Conservation (phyloP, 371 early-diverging fungal species). For the Antonospora locustae region DNA sequence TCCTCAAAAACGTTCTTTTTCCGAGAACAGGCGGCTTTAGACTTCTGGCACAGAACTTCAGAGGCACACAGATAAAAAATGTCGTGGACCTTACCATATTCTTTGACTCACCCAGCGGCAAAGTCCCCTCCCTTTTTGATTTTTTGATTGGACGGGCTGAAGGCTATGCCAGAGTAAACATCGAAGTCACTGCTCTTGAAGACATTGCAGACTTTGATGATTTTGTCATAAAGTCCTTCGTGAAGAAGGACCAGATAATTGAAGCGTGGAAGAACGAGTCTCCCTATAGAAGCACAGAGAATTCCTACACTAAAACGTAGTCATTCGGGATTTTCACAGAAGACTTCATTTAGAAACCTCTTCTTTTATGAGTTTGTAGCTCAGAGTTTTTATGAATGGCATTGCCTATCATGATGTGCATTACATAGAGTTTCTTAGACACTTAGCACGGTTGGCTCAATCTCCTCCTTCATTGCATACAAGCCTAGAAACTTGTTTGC, state of each 20-base stretch:
- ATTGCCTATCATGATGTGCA: too few relatives aligned
- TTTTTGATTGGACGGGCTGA: slow-evolving; percentile 16
- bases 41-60: slow-evolving; percentile 15
- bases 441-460: too few relatives aligned
- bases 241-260: slow-evolving; percentile 48
- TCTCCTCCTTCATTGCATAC: too few relatives aligned
- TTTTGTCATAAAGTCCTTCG: slow-evolving; percentile 43
- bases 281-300: too few relatives aligned
- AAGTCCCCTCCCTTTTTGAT: slow-evolving; percentile 28
- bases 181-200: slow-evolving; percentile 6
- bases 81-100: slow-evolving; percentile 50
- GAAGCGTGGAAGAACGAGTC: slow-evolving; percentile 29
- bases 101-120: slow-evolving; percentile 22
- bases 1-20: slow-evolving; percentile 60
- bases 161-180: slow-evolving; percentile 30
- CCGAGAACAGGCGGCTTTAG: slow-evolving; percentile 67
- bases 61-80: slow-evolving; percentile 21
- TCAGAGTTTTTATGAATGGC: too few relatives aligned
- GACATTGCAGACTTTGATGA: slow-evolving; percentile 27
- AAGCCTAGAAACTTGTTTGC: too few relatives aligned
- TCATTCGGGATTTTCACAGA: too few relatives aligned
- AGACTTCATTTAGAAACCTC: too few relatives aligned
- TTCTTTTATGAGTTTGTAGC: too few relatives aligned
- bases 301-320: too few relatives aligned
- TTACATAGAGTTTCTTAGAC: too few relatives aligned